Evolutionary conservation across 306 rosid genomes (phyloP).

Genomic region (Trifolium fragiferum): DNA sequence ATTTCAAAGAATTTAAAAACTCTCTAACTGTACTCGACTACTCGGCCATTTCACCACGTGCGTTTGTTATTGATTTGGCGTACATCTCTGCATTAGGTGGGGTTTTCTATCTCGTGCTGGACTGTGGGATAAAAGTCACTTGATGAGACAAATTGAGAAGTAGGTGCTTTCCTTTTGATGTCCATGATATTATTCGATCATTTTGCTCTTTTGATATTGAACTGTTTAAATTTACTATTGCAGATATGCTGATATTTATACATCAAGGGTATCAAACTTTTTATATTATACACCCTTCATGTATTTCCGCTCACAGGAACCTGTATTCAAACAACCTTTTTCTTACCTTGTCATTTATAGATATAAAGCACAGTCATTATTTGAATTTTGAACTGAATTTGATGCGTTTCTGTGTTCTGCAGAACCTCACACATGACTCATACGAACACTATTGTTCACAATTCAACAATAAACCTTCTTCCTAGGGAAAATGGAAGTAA

Average conservation of each 20-base stretch:
- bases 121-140: slow-evolving; percentile 96
- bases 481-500: slow-evolving; percentile 21
- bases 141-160: slow-evolving; percentile 99
- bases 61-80: slow-evolving; percentile 35
- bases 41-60: neutral
- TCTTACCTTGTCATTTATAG: slow-evolving; percentile 11
- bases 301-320: slow-evolving; percentile 98
- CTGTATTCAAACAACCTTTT: slow-evolving; percentile 55
- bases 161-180: slow-evolving; percentile 51
- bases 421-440: slow-evolving; percentile 96
- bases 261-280: slow-evolving; percentile 96
- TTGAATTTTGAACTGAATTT: slow-evolving; percentile 27
- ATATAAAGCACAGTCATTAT: neutral
- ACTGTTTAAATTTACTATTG: slow-evolving; percentile 26
- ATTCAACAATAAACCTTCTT: slow-evolving; percentile 41
- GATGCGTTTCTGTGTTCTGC: slow-evolving; percentile 46
- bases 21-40: too few species aligned
- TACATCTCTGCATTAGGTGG: slow-evolving; percentile 70
- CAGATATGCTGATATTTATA: slow-evolving; percentile 98
- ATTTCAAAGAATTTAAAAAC: slow-evolving; percentile 33
- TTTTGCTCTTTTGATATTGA: slow-evolving; percentile 18
- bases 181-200: slow-evolving; percentile 15
- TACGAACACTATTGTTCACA: slow-evolving; percentile 52
- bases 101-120: slow-evolving; percentile 97
- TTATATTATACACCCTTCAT: slow-evolving; percentile 86